phyloP scores from a whole-genome alignment of 2,329 filamentous ascomycete genomes.

The Didymella pomorum region DNA sequence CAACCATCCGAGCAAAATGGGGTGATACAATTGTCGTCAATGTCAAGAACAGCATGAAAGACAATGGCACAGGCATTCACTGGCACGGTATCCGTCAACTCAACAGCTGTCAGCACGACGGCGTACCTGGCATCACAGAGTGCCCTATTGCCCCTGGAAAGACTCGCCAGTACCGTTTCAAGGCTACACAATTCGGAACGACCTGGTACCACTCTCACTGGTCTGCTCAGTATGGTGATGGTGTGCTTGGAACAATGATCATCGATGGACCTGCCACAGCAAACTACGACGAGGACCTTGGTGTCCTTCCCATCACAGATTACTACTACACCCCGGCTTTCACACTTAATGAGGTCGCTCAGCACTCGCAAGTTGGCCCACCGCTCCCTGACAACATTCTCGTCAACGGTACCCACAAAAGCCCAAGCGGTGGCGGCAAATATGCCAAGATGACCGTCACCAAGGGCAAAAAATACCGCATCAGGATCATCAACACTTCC shows the following conservation, averaged over 20 bases:
- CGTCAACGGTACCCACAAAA: conserved; percentile 65
- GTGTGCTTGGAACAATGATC: conserved; percentile 52
- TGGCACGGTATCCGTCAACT: conserved; percentile 59
- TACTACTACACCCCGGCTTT: conserved; percentile 63
- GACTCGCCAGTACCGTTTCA: conserved; percentile 65
- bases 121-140: conserved; percentile 62
- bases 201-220: conserved; percentile 56
- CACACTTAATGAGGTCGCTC: conserved; percentile 42
- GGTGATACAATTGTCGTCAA: conserved; percentile 53
- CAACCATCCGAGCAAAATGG: conserved; percentile 51
- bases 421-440: conserved; percentile 51
- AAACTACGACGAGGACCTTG: conserved; percentile 67
- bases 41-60: conserved; percentile 48
- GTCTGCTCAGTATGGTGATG: conserved; percentile 55
- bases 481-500: conserved; percentile 65
- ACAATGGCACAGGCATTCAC: conserved; percentile 61
- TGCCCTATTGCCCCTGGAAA: conserved; percentile 71
- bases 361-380: conserved; percentile 44
- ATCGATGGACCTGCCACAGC: conserved; percentile 54
- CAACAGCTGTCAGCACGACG: conserved; percentile 60
- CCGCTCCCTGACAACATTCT: conserved; percentile 55
- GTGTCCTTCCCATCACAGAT: conserved; percentile 66
- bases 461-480: conserved; percentile 62
- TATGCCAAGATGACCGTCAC: conserved; percentile 47
- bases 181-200: conserved; percentile 59